These are phyloP conservation scores for Kandelia obovata DNA, from an alignment of 345 rosid genomes.

Conservation along the genomic window DNA sequence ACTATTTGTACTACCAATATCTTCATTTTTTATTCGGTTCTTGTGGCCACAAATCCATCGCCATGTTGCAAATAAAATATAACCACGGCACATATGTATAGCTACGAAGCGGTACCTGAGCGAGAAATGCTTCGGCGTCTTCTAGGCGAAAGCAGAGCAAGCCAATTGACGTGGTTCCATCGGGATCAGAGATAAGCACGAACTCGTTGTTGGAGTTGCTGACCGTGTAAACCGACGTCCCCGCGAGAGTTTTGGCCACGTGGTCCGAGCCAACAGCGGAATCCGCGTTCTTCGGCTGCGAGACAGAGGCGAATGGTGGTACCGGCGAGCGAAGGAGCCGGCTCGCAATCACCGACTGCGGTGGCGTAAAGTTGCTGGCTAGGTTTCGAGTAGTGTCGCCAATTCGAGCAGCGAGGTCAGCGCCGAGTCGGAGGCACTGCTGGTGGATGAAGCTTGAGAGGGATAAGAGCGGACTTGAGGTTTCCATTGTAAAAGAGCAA, in stretches of 20 bases:
- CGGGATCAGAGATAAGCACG: slow-evolving; percentile 90
- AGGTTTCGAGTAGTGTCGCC: slow-evolving; percentile 50
- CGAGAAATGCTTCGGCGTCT: slow-evolving; percentile 90
- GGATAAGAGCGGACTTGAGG: slow-evolving; percentile 59
- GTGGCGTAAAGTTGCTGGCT: slow-evolving; percentile 31
- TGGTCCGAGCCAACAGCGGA: slow-evolving; percentile 45
- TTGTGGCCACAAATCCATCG: no score
- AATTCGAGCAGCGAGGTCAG: slow-evolving; percentile 54
- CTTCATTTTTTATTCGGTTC: no score
- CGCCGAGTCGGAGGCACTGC: slow-evolving; percentile 51
- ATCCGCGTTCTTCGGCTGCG: slow-evolving; percentile 46
- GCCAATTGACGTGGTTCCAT: slow-evolving; percentile 73
- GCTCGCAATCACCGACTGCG: slow-evolving; percentile 13
- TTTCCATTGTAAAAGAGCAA: slow-evolving; percentile 38
- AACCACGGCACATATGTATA: background rate
- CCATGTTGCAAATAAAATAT: background rate
- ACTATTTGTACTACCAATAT: no score
- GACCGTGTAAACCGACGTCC: slow-evolving; percentile 79
- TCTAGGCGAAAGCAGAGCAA: slow-evolving; percentile 93
- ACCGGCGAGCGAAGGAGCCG: slow-evolving; percentile 8
- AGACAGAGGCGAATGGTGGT: slow-evolving; percentile 60
- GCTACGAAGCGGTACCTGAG: slow-evolving; percentile 45
- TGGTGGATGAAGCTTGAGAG: slow-evolving; percentile 62
- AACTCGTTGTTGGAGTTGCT: slow-evolving; percentile 90
- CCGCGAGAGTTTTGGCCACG: slow-evolving; percentile 69